phyloP scores from a whole-genome alignment of 2,329 filamentous ascomycete species.

The Sphaerulina musiva region DNA sequence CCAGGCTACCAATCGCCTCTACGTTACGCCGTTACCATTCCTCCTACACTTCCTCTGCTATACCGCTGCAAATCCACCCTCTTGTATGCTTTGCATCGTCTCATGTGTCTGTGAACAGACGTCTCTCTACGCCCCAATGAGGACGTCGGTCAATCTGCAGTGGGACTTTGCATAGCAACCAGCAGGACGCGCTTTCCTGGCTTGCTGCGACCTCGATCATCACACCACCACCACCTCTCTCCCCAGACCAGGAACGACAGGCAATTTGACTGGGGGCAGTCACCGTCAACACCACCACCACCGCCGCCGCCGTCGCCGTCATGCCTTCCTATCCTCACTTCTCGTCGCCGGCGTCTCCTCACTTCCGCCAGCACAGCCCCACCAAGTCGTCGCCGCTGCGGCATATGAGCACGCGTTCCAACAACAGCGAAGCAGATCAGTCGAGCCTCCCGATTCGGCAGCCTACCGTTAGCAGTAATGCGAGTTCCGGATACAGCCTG shows the following conservation, averaged over 20 bases:
- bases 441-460: slow-evolving; percentile 27
- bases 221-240: slow-evolving; percentile 2
- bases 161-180: slow-evolving; percentile 17
- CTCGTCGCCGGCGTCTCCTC: slow-evolving; percentile 30
- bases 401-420: slow-evolving; percentile 32
- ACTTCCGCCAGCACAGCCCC: slow-evolving; percentile 30
- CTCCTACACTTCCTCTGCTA: background rate
- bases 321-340: slow-evolving; percentile 20
- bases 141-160: background rate
- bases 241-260: background rate
- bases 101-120: background rate
- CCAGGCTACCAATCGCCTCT: background rate
- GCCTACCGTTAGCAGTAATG: slow-evolving; percentile 28
- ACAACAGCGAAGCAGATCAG: slow-evolving; percentile 31
- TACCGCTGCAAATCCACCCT: background rate
- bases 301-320: slow-evolving; percentile 16
- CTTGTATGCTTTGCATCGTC: background rate
- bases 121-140: background rate
- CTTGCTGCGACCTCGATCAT: background rate
- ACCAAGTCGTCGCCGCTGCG: slow-evolving; percentile 32
- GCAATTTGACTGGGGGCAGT: slow-evolving; percentile 9
- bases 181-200: background rate
- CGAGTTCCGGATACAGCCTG: slow-evolving; percentile 25
- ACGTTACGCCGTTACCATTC: background rate
- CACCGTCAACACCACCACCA: slow-evolving; percentile 16